phyloP scores from a whole-genome alignment of 176 grass and related monocot genomes.

The Themeda triandra region DNA sequence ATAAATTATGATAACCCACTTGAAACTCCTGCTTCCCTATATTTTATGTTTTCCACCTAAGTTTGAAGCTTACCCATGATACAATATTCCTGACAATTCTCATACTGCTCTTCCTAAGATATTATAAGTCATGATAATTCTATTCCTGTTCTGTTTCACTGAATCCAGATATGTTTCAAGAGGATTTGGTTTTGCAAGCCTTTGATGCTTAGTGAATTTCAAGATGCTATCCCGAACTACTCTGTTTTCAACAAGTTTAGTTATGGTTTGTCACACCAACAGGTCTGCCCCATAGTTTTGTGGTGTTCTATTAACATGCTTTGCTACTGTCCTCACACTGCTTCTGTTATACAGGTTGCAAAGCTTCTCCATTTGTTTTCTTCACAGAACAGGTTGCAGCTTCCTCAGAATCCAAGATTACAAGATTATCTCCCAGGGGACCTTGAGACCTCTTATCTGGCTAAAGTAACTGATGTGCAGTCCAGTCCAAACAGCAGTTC shows the following conservation, averaged over 20 bases:
- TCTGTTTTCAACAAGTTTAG: conserved; percentile 20
- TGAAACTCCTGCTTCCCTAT: not conserved
- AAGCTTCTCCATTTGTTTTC: conserved; percentile 60
- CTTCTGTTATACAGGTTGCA: conserved; percentile 45
- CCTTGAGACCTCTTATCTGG: conserved; percentile 34
- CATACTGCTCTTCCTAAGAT: not conserved
- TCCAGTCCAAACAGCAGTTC: conserved; percentile 46
- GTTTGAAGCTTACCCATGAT: not conserved
- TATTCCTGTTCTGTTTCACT: not conserved
- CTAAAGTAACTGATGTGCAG: conserved; percentile 39
- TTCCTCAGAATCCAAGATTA: conserved; percentile 8
- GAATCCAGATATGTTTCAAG: conserved; percentile 53
- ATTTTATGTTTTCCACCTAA: not conserved
- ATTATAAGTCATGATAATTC: not conserved
- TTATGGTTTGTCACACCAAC: conserved; percentile 42
- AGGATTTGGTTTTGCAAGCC: conserved; percentile 65
- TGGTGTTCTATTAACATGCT: conserved; percentile 17
- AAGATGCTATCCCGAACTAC: conserved; percentile 29
- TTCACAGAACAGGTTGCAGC: conserved; percentile 41
- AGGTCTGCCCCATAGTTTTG: conserved; percentile 35
- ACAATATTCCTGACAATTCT: not conserved
- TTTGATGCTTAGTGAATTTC: conserved; percentile 42
- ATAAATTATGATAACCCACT: not conserved
- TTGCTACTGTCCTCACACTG: conserved; percentile 17
- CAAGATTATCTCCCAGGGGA: conserved; percentile 23